Base-by-base conservation (phyloP, 2,329 filamentous ascomycete genomes). In the Epichloe festucae region DNA sequence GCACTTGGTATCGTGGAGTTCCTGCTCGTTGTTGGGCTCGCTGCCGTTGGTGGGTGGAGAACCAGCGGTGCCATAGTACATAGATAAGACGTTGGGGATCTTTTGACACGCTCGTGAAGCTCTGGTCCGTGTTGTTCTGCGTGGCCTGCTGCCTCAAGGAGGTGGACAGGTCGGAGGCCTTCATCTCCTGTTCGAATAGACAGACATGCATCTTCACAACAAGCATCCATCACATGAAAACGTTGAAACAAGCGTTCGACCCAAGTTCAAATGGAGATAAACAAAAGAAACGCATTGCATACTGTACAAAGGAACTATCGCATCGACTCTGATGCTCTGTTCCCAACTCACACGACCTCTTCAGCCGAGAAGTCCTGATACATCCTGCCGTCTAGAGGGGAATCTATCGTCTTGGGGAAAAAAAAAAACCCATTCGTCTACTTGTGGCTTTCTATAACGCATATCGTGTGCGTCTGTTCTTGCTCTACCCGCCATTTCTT, bases 361-460 rank as follows among this genome's bases (percentile, higher is more conserved):
- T 52, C 17, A 23, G 27, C 27, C 31, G 14, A 48, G 45, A 31
- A 34, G 19, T 38, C 27, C 35, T 27, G 40, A 19, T 36, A 43
- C 35, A 52, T n/a, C 15, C 40, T 38, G 50, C 23, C 14, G 31
- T 35, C 21, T 12, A 48, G 14, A 6, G 34, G 12, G 17, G 8
- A 46, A 43, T 23, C 15, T 35, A 11, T 36, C 31, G n/a, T 27
- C 23, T 27, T 27, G 23, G 17, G n/a, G n/a, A 41, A 48, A 38
- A 23, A 14, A 48, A 48, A 40, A 38, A 36, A 10, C 27, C 21
- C 31, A 52, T 52, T 52, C 36, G 34, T 50, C 43, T 52, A 55
- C 47, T 49, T 43, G 41, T 35, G n/a, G 52, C 45, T 48, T 44
- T 40, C 34, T 35, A 46, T 41, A 11, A 19, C 36, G 27, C 17